A percentile compares a stretch with the other conserved stretches of the same genome.
phyloP scores from a whole-genome alignment of 495 filamentous ascomycete genomes.

The Aspergillus haitiensis region DNA sequence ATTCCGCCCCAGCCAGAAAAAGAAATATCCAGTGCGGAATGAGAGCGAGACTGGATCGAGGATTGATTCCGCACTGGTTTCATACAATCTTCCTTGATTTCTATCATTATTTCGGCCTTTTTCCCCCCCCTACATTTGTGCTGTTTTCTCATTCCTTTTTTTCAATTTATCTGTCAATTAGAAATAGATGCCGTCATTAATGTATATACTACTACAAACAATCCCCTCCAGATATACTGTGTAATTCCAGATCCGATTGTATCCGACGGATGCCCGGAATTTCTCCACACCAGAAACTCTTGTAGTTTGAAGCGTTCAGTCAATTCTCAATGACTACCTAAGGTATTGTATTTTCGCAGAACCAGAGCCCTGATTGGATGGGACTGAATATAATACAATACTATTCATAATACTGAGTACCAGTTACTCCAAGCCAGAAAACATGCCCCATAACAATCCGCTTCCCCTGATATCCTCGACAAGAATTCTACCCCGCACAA shows the following conservation, averaged over 20 bases:
- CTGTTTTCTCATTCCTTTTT: background rate
- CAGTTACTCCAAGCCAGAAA: background rate
- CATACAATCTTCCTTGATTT: background rate
- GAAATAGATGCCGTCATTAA: background rate
- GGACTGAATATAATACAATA: too few relatives aligned
- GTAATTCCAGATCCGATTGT: constrained; percentile 5
- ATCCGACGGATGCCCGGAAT: constrained; percentile 9
- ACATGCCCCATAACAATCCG: background rate
- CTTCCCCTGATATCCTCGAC: constrained; percentile 10
- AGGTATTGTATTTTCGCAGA: too few relatives aligned
- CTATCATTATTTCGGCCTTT: background rate
- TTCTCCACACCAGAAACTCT: constrained; percentile 10
- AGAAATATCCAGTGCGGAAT: constrained; percentile 14
- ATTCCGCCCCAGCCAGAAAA: background rate
- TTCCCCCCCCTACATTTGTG: background rate
- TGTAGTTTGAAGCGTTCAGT: background rate
- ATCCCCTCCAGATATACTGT: too few relatives aligned
- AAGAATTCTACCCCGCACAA: constrained; percentile 16
- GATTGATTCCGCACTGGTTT: constrained; percentile 15
- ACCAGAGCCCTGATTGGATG: too few relatives aligned
- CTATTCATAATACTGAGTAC: too few relatives aligned
- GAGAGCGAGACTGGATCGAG: constrained; percentile 2
- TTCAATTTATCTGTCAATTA: background rate
- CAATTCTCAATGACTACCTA: too few relatives aligned
- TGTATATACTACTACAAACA: too few relatives aligned